Evolutionary conservation across 495 filamentous ascomycete genomes (phyloP), one percentile per base, ranked within the genome.

Genomic region (Clohesyomyces aquaticus): DNA sequence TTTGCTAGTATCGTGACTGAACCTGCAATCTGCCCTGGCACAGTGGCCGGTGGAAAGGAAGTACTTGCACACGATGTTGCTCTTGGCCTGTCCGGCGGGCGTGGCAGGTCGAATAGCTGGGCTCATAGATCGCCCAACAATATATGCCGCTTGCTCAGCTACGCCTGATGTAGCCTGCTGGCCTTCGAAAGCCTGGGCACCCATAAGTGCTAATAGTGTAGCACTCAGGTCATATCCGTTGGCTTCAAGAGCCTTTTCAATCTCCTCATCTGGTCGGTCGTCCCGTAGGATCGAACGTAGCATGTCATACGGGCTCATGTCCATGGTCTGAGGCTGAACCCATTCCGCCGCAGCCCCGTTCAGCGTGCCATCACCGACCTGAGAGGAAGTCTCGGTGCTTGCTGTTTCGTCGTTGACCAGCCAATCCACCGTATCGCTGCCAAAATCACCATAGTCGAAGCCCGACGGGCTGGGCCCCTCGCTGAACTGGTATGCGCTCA

Each of bases 291-390:
- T 94, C 11, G 93, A 96, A 51, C 95, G 89, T 45, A 99, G 80
- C 81, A 99, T 99, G 75, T 99, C 95, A 78, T 96, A 95, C 2
- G 95, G 93, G 53, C 90, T 94, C 95, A 99, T 99, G 70, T 98
- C 92, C 64, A 79, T 80, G 65, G 88, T 86, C 61, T 89, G 84
- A 32, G 87, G 84, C 26, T 90, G 85, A 61, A 90, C 84, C 70
- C 91, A 95, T 58, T 93, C 86, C 16, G 91, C 87, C 8, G 88
- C 89, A 19, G 87, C 87, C 57, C 88, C 89, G 63, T 91, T 87
- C 27, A 88, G 80, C 22, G 84, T 88, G 57, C 83, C 84, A 23
- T 76, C 74, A 14, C 71, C 76, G 10, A 77, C 64, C 3, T 86
- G 84, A 11, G 91, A 96, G 12, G 91, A 87, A 26, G 83, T 83